Base-by-base conservation (phyloP, 371 early-diverging fungal species). In the Smittium culicis region DNA sequence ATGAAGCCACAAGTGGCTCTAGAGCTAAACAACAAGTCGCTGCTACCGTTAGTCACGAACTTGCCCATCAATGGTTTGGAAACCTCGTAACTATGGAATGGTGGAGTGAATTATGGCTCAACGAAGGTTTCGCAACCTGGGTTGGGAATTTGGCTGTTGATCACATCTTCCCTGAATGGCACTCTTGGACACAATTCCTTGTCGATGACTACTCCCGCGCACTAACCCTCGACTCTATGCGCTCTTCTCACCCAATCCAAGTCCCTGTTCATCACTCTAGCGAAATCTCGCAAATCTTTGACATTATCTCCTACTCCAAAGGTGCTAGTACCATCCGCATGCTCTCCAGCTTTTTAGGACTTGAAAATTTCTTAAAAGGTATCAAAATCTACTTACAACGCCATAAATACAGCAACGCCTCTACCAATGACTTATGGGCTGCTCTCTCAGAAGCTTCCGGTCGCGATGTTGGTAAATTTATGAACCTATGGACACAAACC, bases 61-160 rank as follows among this genome's bases (percentile, higher is more conserved):
- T 94, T 27, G 95, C 93, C 8, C 94, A 94, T 77, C 93, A 93
- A 82, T 93, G 93, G 90, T 94, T 97, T 75, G 98, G 98, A n/a
- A 94, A 97, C 76, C 77, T 94, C 58, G 95, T 92, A 25, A 93
- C 93, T 24, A 86, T 87, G 85, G 73, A 79, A 67, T 90, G 89
- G 91, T 95, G 94, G 96, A 80, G 81, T 64, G 89, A 94, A 69
- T 80, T 96, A 28, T 96, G 94, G 93, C 82, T 97, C 31, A 94
- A 94, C 77, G 98, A 97, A 79, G 95, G 95, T 14, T 95, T 94
- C 78, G 96, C 94, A 1, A 93, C 93, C 1, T 93, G 89, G 81
- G 88, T 92, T 16, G 92, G 91, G 2, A 83, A 83, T 74, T 78
- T 90, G 70, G 91, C 90, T n/a, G 81, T 86, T 30, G 85, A 88